These are phyloP conservation scores for Solanum hybrid DNA, from an alignment of 305 asterid genomes.

Conservation along the genomic window DNA sequence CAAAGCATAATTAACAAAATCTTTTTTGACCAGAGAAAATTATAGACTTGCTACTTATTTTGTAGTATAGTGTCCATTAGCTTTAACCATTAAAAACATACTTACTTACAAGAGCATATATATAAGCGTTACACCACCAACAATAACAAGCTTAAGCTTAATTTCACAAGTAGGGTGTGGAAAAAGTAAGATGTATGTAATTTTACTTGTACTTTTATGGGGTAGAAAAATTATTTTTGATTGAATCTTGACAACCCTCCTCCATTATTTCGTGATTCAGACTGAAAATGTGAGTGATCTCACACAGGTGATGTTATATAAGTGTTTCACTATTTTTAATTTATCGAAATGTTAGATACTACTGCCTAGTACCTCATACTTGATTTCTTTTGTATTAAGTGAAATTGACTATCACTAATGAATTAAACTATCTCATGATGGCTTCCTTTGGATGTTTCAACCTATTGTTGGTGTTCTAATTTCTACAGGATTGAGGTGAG, in stretches of 20 bases:
- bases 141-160: neutral
- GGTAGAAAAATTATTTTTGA: neutral
- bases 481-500: constrained; percentile 42
- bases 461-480: neutral
- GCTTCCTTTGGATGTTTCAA: neutral
- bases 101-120: neutral
- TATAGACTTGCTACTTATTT: neutral
- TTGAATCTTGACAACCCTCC: neutral
- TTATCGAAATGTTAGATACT: neutral
- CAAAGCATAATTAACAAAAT: neutral
- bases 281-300: neutral
- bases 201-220: neutral
- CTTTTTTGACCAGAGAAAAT: neutral
- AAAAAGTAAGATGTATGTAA: neutral
- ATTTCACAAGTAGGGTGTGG: neutral
- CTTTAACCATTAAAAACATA: neutral
- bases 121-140: neutral
- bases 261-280: neutral
- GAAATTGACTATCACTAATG: neutral
- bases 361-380: neutral
- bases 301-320: neutral
- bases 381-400: neutral
- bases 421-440: neutral
- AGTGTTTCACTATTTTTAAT: neutral
- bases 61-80: neutral